These are phyloP conservation scores for Hypericum androsaemum DNA, from an alignment of 345 rosid genomes.

Conservation along the genomic window DNA sequence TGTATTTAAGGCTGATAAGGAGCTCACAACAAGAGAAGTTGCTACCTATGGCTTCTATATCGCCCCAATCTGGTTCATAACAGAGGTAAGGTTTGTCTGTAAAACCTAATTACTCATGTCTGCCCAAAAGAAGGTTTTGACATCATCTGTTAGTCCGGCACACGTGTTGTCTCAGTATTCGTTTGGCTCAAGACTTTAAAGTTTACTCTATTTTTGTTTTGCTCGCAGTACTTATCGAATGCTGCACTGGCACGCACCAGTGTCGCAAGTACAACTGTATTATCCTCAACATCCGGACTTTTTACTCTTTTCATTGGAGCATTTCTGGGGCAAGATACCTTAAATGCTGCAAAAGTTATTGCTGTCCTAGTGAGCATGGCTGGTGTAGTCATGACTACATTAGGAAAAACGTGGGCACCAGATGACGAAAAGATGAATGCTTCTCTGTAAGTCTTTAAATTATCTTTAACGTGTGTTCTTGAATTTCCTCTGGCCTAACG, in stretches of 20 bases:
- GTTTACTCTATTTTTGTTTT: conserved; percentile 1
- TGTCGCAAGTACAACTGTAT: conserved; percentile 96
- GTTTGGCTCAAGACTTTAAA: no score
- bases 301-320: conserved; percentile 96
- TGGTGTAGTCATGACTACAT: conserved; percentile 94
- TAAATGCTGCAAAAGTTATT: conserved; percentile 70
- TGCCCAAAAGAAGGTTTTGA: background rate
- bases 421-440: conserved; percentile 58
- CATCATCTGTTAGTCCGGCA: no score
- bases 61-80: conserved; percentile 98
- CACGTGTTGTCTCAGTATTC: no score
- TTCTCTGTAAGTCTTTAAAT: conserved; percentile 40
- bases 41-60: conserved; percentile 74
- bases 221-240: conserved; percentile 81
- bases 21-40: conserved; percentile 55
- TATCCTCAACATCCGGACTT: conserved; percentile 95
- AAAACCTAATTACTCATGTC: background rate
- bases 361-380: conserved; percentile 93
- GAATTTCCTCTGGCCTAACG: no score
- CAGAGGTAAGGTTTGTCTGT: conserved; percentile 53
- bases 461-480: background rate
- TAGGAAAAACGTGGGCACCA: conserved; percentile 96
- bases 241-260: conserved; percentile 97
- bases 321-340: conserved; percentile 76
- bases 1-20: conserved; percentile 37